phyloP scores from a whole-genome alignment of 2,329 filamentous ascomycete genomes.

The Diaporthe caulivora region DNA sequence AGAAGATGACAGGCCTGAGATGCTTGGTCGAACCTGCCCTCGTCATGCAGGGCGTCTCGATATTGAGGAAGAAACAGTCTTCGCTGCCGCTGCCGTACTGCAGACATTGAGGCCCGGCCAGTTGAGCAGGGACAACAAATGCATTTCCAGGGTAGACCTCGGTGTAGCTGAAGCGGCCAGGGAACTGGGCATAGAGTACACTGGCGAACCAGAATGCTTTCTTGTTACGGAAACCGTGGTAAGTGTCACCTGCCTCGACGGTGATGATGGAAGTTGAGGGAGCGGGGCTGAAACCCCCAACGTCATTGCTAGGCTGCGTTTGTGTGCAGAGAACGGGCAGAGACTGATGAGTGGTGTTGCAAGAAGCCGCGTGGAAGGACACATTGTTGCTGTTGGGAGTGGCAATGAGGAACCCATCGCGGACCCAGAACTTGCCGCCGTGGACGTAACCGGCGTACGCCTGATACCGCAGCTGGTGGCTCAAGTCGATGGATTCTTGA shows the following conservation, averaged over 20 bases:
- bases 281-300: background rate
- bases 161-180: background rate
- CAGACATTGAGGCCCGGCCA: conserved; percentile 3
- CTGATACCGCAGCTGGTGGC: conserved; percentile 5
- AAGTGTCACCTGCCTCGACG: background rate
- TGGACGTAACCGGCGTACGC: background rate
- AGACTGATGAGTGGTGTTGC: background rate
- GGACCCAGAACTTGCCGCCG: conserved; percentile 7
- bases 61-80: conserved; percentile 12
- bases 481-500: background rate
- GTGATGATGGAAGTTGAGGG: background rate
- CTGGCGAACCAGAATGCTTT: conserved; percentile 7
- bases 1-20: conserved; percentile 13
- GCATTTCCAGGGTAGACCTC: conserved; percentile 2
- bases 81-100: conserved; percentile 18
- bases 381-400: background rate
- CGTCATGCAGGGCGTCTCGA: conserved; percentile 1
- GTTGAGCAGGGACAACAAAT: conserved; percentile 4
- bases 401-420: background rate
- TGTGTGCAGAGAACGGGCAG: conserved; percentile 15
- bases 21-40: background rate
- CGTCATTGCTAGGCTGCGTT: background rate
- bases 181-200: background rate
- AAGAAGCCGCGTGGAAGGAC: background rate
- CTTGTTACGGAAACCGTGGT: conserved; percentile 12